Base-by-base conservation (phyloP, 2,329 filamentous ascomycete species). In the Pleurostoma richardsiae region DNA sequence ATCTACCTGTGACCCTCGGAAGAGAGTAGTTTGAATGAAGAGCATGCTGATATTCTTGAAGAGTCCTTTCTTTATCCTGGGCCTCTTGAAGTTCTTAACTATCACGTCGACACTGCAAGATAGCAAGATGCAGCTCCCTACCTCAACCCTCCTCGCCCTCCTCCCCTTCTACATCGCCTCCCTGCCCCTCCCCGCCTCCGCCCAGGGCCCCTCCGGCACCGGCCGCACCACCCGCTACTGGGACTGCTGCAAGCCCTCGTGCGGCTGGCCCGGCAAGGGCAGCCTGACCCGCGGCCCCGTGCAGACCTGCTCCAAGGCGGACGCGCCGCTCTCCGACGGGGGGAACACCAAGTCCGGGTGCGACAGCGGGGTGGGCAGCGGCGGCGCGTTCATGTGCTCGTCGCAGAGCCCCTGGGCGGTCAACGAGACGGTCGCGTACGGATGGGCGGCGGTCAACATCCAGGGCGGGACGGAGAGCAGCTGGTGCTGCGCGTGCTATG, bases 161-260 rank as follows among this genome's bases (percentile, higher is more conserved):
- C 42, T 58, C 38, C 50, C 52, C 38, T 52, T 50, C 41, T 45
- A 52, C 45, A 43, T 54, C 44, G 2, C 48, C 41, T 36, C 51
- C 38, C 51, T 50, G 41, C 45, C 52, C 45, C 43, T 54, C 43
- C 2, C 47, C 40, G 50, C 52, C 10, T 28, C 50, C 11, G 58
- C 54, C 19, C 60, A 63, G 38, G 55, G 54, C 19, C 29, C 55
- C 30, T 58, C 56, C 4, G 57, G 58, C 43, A 51, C 41, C n/a
- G 59, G 59, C 40, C 46, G 44, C 49, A 50, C 33, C 8, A 36
- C 33, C 8, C 33, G 33, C 33, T 79, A 77, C 60, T 78, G 79
- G 76, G 83, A 87, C 61, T 87, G 84, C 70, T 87, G 83, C 69
- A 88, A 88, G 70, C 77, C 82, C 27, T 83, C 80, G 26, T 87